These are phyloP conservation scores for Rhodotorula glutinis DNA, from an alignment of 1,284 basidiomycete species.

Conservation along the genomic window DNA sequence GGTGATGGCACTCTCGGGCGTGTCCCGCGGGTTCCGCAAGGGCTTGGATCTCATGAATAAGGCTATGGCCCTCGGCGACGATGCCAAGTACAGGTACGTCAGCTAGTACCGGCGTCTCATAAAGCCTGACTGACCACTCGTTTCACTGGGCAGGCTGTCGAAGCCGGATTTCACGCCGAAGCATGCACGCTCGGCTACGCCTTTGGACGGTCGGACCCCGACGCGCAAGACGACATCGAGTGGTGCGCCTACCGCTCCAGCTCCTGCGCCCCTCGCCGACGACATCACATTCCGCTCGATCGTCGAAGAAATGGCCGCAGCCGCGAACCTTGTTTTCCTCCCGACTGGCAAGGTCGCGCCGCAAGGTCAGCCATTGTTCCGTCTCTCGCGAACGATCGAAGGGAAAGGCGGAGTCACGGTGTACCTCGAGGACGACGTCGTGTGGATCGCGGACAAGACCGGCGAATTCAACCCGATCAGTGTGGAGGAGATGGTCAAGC, in stretches of 20 bases:
- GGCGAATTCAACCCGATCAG: conserved; percentile 38
- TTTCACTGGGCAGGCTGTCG: conserved; percentile 21
- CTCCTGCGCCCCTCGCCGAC: conserved; percentile 36
- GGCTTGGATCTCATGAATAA: conserved; percentile 89
- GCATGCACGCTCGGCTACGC: conserved; percentile 50
- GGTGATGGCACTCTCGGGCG: conserved; percentile 62
- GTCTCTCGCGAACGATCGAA: conserved; percentile 67
- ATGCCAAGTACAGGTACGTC: conserved; percentile 40
- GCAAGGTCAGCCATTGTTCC: conserved; percentile 76
- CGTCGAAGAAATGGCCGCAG: conserved; percentile 79
- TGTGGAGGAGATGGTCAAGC: conserved; percentile 41
- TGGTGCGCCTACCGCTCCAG: conserved; percentile 42
- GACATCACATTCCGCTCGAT: conserved; percentile 82
- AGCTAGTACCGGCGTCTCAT: too few species aligned
- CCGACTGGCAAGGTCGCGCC: conserved; percentile 78
- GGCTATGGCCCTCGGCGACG: conserved; percentile 72
- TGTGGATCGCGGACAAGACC: conserved; percentile 35
- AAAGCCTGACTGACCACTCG: not conserved
- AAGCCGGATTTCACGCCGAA: conserved; percentile 32
- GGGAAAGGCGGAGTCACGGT: conserved; percentile 79
- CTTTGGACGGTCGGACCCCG: conserved; percentile 13
- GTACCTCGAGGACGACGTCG: conserved; percentile 77
- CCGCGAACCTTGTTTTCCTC: conserved; percentile 81
- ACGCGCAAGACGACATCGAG: conserved; percentile 51
- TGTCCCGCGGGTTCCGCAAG: conserved; percentile 73